phyloP scores from a whole-genome alignment of 805 yeast genomes.

The Jamesozyma spencerorum region DNA sequence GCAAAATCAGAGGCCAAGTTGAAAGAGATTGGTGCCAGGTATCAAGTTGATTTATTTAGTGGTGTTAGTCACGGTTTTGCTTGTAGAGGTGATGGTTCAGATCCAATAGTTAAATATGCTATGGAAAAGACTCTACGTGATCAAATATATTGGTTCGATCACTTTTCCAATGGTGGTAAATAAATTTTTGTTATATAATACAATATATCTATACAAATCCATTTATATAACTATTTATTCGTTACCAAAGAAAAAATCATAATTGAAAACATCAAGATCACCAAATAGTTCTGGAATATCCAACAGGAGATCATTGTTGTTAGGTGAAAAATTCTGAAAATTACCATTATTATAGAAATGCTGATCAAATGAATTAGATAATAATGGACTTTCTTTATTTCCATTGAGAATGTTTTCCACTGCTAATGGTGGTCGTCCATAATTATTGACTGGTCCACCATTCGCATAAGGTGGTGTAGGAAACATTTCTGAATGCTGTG shows the following conservation, averaged over 20 bases:
- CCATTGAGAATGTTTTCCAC: too few species aligned
- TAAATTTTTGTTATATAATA: not conserved
- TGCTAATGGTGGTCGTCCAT: too few species aligned
- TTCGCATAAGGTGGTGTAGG: too few species aligned
- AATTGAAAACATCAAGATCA: constrained; percentile 21
- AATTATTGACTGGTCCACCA: too few species aligned
- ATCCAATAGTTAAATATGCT: constrained; percentile 50
- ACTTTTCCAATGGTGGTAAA: constrained; percentile 8
- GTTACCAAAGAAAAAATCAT: constrained; percentile 9
- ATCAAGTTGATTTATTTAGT: constrained; percentile 51
- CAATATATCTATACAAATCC: not conserved
- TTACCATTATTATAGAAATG: too few species aligned
- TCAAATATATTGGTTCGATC: constrained; percentile 29
- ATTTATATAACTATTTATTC: not conserved
- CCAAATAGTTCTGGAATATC: constrained; percentile 17
- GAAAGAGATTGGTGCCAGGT: constrained; percentile 43
- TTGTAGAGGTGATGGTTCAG: constrained; percentile 59
- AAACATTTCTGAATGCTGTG: too few species aligned
- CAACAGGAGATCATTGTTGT: constrained; percentile 2
- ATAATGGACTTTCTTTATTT: too few species aligned
- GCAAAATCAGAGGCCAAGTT: constrained; percentile 50
- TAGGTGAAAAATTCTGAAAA: not conserved
- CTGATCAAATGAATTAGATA: too few species aligned
- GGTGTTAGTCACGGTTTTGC: constrained; percentile 73
- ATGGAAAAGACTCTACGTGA: constrained; percentile 51